Evolutionary conservation across 2,329 filamentous ascomycete genomes (phyloP).

Genomic region (Pezicula rhizophila): DNA sequence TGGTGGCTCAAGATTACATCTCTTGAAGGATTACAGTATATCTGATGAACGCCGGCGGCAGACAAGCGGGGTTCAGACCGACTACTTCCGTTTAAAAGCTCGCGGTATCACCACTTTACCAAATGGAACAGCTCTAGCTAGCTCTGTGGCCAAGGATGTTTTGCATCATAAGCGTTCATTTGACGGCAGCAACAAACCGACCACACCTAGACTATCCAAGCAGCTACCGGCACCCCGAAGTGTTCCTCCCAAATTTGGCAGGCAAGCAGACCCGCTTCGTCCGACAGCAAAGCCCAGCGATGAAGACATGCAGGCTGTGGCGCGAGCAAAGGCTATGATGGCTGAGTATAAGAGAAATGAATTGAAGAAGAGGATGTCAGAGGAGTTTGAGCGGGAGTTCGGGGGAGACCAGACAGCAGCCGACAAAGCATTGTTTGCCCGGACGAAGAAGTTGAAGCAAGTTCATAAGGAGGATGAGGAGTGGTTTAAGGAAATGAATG

Average conservation of each 20-base stretch:
- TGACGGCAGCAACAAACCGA: constrained; percentile 16
- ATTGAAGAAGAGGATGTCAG: constrained; percentile 3
- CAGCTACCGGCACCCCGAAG: constrained; percentile 13
- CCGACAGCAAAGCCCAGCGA: constrained; percentile 8
- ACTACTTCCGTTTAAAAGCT: constrained; percentile 30
- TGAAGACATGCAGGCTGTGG: constrained; percentile 18
- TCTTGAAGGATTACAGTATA: constrained; percentile 16
- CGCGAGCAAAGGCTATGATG: constrained; percentile 19
- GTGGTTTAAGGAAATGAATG: constrained; percentile 23
- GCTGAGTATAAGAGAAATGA: constrained; percentile 8
- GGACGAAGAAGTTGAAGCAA: constrained; percentile 26
- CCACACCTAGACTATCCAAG: constrained; percentile 9
- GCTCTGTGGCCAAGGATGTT: constrained; percentile 19
- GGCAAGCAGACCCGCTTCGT: constrained; percentile 1
- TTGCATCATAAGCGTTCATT: constrained; percentile 20
- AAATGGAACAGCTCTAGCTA: constrained; percentile 24
- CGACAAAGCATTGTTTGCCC: constrained; percentile 25
- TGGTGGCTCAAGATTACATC: constrained; percentile 25
- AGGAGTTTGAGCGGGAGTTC: not conserved
- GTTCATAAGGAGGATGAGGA: constrained; percentile 28
- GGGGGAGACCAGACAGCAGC: not conserved
- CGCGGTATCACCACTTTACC: constrained; percentile 26
- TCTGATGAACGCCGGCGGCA: constrained; percentile 18
- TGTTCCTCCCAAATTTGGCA: constrained; percentile 13
- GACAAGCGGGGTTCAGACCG: constrained; percentile 27